phyloP scores from a whole-genome alignment of 2,329 filamentous ascomycete genomes.

The Clarireedia monteithiana region DNA sequence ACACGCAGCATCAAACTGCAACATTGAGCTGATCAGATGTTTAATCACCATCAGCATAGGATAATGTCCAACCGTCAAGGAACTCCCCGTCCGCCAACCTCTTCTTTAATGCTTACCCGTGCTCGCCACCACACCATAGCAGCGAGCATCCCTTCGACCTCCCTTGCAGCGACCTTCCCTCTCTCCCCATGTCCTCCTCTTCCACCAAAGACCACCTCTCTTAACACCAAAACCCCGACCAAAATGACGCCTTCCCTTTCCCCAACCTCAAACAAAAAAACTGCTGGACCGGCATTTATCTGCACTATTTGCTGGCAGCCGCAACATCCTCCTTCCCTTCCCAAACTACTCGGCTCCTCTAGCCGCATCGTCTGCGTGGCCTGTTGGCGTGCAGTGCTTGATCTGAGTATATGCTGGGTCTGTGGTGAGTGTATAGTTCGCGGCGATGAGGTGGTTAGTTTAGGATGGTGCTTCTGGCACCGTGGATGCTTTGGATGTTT shows the following conservation, averaged over 20 bases:
- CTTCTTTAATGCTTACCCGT: not conserved
- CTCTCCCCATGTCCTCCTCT: not conserved
- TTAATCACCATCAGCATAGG: not conserved
- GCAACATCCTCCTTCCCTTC: conserved; percentile 29
- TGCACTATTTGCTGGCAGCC: conserved; percentile 49
- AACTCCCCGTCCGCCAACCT: not conserved
- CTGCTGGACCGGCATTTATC: conserved; percentile 34
- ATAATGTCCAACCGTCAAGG: conserved; percentile 3
- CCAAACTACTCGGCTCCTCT: conserved; percentile 36
- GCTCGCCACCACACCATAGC: conserved; percentile 3
- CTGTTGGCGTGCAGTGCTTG: conserved; percentile 41
- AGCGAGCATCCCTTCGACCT: not conserved
- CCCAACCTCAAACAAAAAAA: not conserved
- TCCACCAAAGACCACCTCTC: too few relatives aligned
- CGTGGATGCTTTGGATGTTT: conserved; percentile 48
- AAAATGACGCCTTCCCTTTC: too few relatives aligned
- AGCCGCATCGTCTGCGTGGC: conserved; percentile 41
- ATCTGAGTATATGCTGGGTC: conserved; percentile 50
- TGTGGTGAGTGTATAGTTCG: conserved; percentile 48
- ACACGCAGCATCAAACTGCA: not conserved
- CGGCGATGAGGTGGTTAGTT: conserved; percentile 46
- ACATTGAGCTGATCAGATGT: not conserved
- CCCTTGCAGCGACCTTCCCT: not conserved
- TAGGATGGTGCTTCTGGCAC: conserved; percentile 57
- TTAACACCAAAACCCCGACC: not conserved